phyloP scores from a whole-genome alignment of 1,284 basidiomycete species.

The Leccinum subrobustum region DNA sequence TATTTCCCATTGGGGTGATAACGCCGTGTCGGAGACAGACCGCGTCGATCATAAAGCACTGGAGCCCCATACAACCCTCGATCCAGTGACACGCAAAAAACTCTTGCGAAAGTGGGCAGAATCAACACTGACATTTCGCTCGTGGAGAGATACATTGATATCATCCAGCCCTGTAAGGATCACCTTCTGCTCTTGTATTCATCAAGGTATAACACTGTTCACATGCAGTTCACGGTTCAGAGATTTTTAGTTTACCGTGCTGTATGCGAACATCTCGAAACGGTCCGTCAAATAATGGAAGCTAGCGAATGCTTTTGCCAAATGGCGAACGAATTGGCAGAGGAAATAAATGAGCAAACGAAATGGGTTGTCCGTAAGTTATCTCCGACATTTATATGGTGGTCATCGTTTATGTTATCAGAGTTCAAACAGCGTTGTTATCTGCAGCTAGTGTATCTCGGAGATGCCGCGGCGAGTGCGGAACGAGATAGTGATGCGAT shows the following conservation, averaged over 20 bases:
- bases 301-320: neutral
- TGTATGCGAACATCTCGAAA: neutral
- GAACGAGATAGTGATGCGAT: neutral
- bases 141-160: neutral
- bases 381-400: too few relatives aligned
- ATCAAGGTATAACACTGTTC: neutral
- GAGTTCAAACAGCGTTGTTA: neutral
- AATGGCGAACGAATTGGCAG: neutral
- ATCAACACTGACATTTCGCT: neutral
- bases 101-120: neutral
- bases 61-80: too few relatives aligned
- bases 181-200: neutral
- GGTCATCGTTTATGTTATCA: neutral
- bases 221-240: neutral
- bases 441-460: neutral
- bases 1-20: too few relatives aligned
- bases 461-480: neutral
- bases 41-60: too few relatives aligned
- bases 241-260: neutral
- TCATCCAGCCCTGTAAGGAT: neutral
- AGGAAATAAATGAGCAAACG: neutral
- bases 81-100: neutral
- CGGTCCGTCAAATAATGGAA: neutral
- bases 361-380: neutral
- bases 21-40: too few relatives aligned